Conservation (phyloP, 768 basidiomycete species). For the Mycena capillaripes region DNA sequence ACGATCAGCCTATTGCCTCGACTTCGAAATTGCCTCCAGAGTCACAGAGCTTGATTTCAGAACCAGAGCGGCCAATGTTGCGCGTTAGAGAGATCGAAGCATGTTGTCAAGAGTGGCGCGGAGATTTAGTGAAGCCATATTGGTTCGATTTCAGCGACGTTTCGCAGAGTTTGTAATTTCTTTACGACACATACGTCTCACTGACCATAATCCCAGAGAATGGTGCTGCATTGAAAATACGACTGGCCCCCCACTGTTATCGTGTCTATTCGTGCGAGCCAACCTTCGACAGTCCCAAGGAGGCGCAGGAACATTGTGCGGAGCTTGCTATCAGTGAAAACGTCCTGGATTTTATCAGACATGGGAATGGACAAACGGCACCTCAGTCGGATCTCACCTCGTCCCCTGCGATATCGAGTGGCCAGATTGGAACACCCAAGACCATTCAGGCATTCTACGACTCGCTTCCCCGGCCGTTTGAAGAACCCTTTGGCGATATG, state of each 20-base stretch:
- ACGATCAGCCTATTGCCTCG: conserved; percentile 22
- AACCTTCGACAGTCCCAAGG: conserved; percentile 51
- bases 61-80: background rate
- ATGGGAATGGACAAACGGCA: conserved; percentile 63
- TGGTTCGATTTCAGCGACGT: conserved; percentile 66
- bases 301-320: conserved; percentile 70
- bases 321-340: conserved; percentile 65
- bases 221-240: conserved; percentile 72
- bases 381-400: conserved; percentile 8
- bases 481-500: conserved; percentile 63
- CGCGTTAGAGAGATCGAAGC: conserved; percentile 62
- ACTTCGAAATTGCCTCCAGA: background rate
- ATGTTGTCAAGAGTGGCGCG: conserved; percentile 69
- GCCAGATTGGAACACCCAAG: background rate
- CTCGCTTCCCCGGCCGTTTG: conserved; percentile 74
- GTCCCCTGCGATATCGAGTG: background rate
- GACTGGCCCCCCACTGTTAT: conserved; percentile 62
- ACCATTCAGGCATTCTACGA: conserved; percentile 71
- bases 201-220: conserved; percentile 48
- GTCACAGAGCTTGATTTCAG: background rate
- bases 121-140: conserved; percentile 61
- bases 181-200: background rate
- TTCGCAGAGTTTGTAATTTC: conserved; percentile 50
- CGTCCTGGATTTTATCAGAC: conserved; percentile 70
- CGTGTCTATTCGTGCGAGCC: conserved; percentile 67